phyloP scores from a whole-genome alignment of 2,329 filamentous ascomycete genomes.

The Myriosclerotinia duriaeana region DNA sequence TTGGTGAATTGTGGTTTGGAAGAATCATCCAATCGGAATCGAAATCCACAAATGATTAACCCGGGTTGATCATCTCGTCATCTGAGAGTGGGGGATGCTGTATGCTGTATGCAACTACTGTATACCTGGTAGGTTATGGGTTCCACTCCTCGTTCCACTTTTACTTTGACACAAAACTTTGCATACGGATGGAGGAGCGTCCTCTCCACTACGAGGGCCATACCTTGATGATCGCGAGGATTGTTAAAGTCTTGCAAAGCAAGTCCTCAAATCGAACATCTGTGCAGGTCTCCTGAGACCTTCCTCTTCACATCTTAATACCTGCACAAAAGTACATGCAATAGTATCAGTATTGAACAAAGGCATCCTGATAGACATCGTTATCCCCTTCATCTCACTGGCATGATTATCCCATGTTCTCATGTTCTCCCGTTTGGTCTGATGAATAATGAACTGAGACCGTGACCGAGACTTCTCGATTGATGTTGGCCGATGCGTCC shows the following conservation, averaged over 20 bases:
- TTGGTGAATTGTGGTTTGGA: background rate
- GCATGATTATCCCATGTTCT: background rate
- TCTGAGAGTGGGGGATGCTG: constrained; percentile 10
- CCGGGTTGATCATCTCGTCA: constrained; percentile 17
- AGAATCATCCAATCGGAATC: background rate
- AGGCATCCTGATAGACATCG: constrained; percentile 6
- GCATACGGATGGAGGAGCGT: background rate
- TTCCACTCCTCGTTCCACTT: constrained; percentile 2
- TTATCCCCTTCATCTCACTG: background rate
- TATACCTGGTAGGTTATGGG: background rate
- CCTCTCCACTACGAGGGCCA: constrained; percentile 1
- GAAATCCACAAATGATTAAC: constrained; percentile 7
- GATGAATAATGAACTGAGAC: constrained; percentile 20
- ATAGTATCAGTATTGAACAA: constrained; percentile 7
- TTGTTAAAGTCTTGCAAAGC: background rate
- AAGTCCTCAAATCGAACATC: background rate
- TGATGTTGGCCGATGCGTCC: constrained; percentile 1
- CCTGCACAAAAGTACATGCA: constrained; percentile 1
- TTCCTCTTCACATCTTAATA: constrained; percentile 7
- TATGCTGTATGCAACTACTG: background rate
- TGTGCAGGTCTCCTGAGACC: constrained; percentile 7
- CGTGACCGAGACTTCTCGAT: constrained; percentile 18
- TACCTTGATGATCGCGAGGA: background rate
- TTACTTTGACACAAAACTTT: constrained; percentile 7
- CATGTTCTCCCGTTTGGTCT: background rate